Conservation (phyloP, 2,329 filamentous ascomycete genomes). For the Madurella fahalii region DNA sequence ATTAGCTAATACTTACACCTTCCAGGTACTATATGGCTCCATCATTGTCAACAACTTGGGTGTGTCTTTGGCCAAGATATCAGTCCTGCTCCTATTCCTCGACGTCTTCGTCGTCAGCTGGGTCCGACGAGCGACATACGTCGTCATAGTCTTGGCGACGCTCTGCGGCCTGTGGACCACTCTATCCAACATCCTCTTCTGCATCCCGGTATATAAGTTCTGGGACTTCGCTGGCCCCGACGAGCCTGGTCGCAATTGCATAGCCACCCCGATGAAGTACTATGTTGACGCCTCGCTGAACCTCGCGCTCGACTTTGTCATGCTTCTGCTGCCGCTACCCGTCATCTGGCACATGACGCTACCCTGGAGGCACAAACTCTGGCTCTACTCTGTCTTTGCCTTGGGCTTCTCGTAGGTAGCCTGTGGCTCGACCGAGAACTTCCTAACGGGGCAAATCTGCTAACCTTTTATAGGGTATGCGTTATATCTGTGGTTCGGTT, state of each 20-base stretch:
- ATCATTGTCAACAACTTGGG: constrained; percentile 6
- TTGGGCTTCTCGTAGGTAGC: constrained; percentile 15
- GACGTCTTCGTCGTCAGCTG: constrained; percentile 15
- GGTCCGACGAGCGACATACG: constrained; percentile 4
- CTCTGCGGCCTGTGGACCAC: constrained; percentile 1
- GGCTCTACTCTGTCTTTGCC: constrained; percentile 13
- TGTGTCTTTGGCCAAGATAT: constrained; percentile 13
- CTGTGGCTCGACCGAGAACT: background rate
- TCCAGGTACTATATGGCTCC: constrained; percentile 3
- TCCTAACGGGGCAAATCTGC: background rate
- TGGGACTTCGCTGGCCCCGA: constrained; percentile 3
- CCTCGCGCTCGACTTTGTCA: constrained; percentile 10
- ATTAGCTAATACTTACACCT: background rate
- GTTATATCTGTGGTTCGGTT: constrained; percentile 10
- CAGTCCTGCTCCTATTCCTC: constrained; percentile 16
- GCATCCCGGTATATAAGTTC: constrained; percentile 4
- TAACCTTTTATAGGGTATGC: constrained; percentile 11
- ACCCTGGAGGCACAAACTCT: constrained; percentile 12
- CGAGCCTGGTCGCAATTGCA: background rate
- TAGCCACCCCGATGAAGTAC: background rate
- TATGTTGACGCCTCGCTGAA: constrained; percentile 7
- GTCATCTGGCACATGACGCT: constrained; percentile 12
- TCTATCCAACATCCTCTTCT: constrained; percentile 7
- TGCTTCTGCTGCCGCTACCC: constrained; percentile 13
- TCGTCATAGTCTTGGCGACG: constrained; percentile 4